Evolutionary conservation across 1,284 basidiomycete species (phyloP).

Genomic region (Melampsora americana): DNA sequence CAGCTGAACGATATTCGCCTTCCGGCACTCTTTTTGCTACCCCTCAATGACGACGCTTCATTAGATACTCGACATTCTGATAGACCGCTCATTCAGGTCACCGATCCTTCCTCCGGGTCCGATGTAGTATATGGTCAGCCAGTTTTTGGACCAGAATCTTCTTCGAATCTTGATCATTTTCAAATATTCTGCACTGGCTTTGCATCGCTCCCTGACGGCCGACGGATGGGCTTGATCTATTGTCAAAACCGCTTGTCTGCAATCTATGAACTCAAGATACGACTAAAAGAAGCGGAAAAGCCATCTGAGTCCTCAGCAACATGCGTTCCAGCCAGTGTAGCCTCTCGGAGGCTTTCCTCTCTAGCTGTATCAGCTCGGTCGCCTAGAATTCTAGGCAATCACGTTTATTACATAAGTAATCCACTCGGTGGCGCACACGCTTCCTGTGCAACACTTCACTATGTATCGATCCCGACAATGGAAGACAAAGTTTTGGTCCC

Average conservation of each 20-base stretch:
- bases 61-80: not conserved
- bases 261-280: conserved; percentile 58
- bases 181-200: conserved; percentile 64
- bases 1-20: conserved; percentile 20
- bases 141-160: conserved; percentile 5
- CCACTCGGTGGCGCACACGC: conserved; percentile 63
- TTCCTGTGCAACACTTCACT: conserved; percentile 61
- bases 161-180: not conserved
- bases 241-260: conserved; percentile 65
- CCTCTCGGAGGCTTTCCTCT: conserved; percentile 56
- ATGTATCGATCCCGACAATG: conserved; percentile 26
- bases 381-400: conserved; percentile 58
- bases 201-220: conserved; percentile 61
- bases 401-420: conserved; percentile 62
- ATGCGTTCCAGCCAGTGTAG: not conserved
- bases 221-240: conserved; percentile 62
- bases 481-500: conserved; percentile 54
- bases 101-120: conserved; percentile 1
- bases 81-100: conserved; percentile 15
- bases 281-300: not conserved
- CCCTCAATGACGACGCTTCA: not conserved
- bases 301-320: conserved; percentile 51
- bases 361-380: conserved; percentile 61
- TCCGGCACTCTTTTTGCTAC: conserved; percentile 17
- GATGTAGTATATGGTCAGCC: conserved; percentile 16